These are phyloP conservation scores for Lachnellula subtilissima DNA, from an alignment of 2,329 filamentous ascomycete genomes.

Conservation along the genomic window DNA sequence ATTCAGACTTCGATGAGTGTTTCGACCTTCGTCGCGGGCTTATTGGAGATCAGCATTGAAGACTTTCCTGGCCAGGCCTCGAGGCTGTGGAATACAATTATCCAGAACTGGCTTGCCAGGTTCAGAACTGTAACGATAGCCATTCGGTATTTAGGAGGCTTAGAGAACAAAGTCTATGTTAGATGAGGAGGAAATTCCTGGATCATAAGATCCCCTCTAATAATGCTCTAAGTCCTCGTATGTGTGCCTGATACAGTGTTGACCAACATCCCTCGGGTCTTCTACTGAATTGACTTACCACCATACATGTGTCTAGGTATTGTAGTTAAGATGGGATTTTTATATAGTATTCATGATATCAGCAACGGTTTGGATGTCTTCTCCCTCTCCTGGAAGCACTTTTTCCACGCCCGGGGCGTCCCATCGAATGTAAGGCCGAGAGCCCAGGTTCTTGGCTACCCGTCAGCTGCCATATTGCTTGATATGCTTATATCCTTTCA, in stretches of 20 bases:
- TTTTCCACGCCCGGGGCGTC: constrained; percentile 38
- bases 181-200: constrained; percentile 39
- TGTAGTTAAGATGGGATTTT: constrained; percentile 39
- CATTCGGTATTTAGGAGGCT: constrained; percentile 29
- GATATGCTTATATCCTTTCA: background rate
- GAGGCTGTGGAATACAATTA: constrained; percentile 40
- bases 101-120: constrained; percentile 36
- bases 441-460: constrained; percentile 2
- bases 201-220: constrained; percentile 43
- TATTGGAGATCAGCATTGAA: constrained; percentile 41
- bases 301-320: constrained; percentile 33
- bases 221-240: constrained; percentile 42
- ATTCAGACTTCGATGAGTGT: constrained; percentile 33
- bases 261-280: background rate
- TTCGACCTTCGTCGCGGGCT: constrained; percentile 34
- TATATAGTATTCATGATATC: constrained; percentile 43
- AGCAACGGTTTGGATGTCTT: constrained; percentile 41
- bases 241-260: constrained; percentile 35
- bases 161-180: constrained; percentile 37
- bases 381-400: constrained; percentile 35
- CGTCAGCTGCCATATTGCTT: constrained; percentile 5
- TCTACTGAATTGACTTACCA: constrained; percentile 3
- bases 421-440: constrained; percentile 37
- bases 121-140: constrained; percentile 36
- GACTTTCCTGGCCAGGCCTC: constrained; percentile 45